A percentile compares a stretch with the other conserved stretches of the same genome.
These are phyloP conservation scores for Nitzschia sp. DNA, from an alignment of 108 stramenopile genomes.

Conservation along the genomic window DNA sequence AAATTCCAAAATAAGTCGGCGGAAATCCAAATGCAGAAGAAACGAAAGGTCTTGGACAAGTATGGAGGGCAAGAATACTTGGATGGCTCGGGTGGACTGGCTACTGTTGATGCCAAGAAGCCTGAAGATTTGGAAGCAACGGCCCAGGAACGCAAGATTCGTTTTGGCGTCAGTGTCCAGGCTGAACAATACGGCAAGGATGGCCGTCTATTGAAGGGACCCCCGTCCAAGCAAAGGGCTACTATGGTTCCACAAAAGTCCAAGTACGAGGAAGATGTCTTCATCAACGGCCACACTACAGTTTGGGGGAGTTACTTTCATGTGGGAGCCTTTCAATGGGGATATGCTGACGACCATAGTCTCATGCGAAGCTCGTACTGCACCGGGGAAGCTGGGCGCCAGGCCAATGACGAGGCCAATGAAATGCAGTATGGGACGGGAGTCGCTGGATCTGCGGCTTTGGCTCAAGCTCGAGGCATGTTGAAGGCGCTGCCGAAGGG, in stretches of 20 bases:
- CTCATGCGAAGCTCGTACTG: slow-evolving; percentile 89
- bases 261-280: slow-evolving; percentile 97
- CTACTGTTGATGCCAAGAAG: slow-evolving; percentile 25
- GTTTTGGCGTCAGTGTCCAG: slow-evolving; percentile 73
- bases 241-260: slow-evolving; percentile 52
- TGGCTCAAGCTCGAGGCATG: slow-evolving; percentile 87
- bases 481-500: slow-evolving; percentile 63
- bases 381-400: slow-evolving; percentile 90
- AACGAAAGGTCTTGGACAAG: slow-evolving; percentile 88
- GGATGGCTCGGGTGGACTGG: slow-evolving; percentile 61
- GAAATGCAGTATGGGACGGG: slow-evolving; percentile 78
- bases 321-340: slow-evolving; percentile 91
- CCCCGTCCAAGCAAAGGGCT: slow-evolving; percentile 26
- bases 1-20: slow-evolving; percentile 78
- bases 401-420: slow-evolving; percentile 92
- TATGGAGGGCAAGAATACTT: slow-evolving; percentile 94
- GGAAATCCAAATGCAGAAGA: slow-evolving; percentile 74
- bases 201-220: slow-evolving; percentile 73
- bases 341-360: slow-evolving; percentile 96
- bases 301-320: slow-evolving; percentile 99
- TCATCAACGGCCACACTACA: slow-evolving; percentile 85
- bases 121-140: slow-evolving; percentile 10
- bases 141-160: slow-evolving; percentile 63
- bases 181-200: slow-evolving; percentile 85
- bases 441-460: slow-evolving; percentile 70